Conservation (phyloP, 2,329 filamentous ascomycete genomes). For the Diaporthe sp. region DNA sequence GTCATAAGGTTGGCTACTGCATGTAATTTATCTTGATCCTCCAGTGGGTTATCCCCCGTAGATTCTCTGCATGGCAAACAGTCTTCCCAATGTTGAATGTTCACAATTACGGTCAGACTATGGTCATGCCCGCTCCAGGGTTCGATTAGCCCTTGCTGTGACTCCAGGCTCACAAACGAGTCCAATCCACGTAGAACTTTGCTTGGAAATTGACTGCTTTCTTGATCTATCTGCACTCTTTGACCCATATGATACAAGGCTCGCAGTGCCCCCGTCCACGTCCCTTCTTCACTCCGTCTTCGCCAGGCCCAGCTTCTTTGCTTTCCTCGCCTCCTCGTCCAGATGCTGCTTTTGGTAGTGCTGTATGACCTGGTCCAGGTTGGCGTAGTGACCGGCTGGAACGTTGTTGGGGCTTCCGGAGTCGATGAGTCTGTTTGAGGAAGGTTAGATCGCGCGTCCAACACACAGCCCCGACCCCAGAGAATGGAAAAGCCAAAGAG, state of each 20-base stretch:
- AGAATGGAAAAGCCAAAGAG: too few relatives aligned
- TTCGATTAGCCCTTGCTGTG: too few relatives aligned
- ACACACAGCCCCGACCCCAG: neutral
- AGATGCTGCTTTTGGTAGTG: conserved; percentile 69
- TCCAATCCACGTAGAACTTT: neutral
- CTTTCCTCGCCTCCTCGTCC: conserved; percentile 69
- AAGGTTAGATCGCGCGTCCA: neutral
- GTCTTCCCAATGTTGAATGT: too few relatives aligned
- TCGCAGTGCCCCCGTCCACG: neutral
- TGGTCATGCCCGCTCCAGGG: too few relatives aligned
- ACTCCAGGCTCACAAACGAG: neutral
- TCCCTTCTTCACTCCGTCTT: conserved; percentile 48
- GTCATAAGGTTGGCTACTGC: neutral
- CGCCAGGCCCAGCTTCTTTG: conserved; percentile 58
- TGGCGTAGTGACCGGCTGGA: conserved; percentile 66
- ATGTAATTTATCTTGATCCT: neutral
- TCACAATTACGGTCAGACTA: too few relatives aligned
- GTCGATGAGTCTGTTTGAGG: conserved; percentile 59
- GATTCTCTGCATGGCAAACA: too few relatives aligned
- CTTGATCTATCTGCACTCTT: conserved; percentile 11
- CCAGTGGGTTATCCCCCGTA: neutral
- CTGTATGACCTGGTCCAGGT: conserved; percentile 68
- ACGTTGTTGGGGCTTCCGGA: conserved; percentile 66
- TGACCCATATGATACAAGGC: conserved; percentile 24
- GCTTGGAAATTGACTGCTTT: neutral